Conservation (phyloP, 768 basidiomycete species). For the Leccinellum rugosiceps region DNA sequence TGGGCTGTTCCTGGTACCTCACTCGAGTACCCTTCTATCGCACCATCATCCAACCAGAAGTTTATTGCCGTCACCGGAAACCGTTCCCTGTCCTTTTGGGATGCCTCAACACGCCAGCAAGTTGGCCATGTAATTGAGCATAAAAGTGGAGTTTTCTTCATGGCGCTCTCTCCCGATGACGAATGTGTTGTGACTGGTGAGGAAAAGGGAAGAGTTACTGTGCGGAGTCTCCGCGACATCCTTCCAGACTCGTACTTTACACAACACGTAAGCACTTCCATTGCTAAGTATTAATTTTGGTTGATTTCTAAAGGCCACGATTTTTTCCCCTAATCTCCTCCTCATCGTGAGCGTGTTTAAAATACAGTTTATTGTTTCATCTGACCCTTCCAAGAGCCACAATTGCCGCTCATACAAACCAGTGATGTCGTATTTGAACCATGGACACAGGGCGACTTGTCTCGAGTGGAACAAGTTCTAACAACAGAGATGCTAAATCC, state of each 20-base stretch:
- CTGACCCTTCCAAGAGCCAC: background rate
- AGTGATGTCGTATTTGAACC: background rate
- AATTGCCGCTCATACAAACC: background rate
- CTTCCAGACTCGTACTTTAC: background rate
- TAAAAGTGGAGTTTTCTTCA: background rate
- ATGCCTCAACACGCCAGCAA: background rate
- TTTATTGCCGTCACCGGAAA: background rate
- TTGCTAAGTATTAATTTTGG: too few species aligned
- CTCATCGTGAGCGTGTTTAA: background rate
- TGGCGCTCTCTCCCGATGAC: background rate
- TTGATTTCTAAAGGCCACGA: background rate
- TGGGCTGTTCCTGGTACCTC: background rate
- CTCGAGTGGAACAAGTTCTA: background rate
- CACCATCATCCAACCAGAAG: background rate
- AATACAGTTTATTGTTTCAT: accelerated
- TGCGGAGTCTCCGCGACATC: background rate
- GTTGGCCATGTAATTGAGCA: background rate
- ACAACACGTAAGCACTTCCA: background rate
- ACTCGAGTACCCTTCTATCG: background rate
- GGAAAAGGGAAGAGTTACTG: background rate
- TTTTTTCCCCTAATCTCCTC: too few species aligned
- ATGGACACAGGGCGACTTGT: background rate
- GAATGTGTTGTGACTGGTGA: background rate
- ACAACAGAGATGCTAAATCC: background rate
- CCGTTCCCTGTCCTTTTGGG: background rate